phyloP scores from a whole-genome alignment of 805 yeast genomes.

The Metschnikowia similis region DNA sequence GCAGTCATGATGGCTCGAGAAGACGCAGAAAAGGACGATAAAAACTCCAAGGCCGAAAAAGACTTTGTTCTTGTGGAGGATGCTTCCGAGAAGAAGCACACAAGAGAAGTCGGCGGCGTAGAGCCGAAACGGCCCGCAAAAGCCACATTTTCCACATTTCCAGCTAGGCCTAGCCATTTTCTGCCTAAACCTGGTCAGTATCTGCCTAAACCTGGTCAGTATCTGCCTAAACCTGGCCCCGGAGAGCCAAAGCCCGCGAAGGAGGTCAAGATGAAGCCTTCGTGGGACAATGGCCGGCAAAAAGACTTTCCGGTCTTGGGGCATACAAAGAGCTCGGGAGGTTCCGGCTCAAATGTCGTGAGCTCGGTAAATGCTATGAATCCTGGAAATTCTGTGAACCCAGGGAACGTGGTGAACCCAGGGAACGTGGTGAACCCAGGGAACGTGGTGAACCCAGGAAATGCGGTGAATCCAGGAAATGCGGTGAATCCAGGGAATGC shows the following conservation, averaged over 20 bases:
- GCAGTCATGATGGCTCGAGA: constrained; percentile 44
- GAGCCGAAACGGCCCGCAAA: not conserved
- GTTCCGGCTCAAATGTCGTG: not conserved
- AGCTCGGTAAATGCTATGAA: not conserved
- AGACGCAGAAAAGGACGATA: constrained; percentile 26
- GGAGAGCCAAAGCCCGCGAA: not conserved
- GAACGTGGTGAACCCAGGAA: too few relatives aligned
- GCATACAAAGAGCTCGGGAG: not conserved
- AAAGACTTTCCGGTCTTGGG: not conserved
- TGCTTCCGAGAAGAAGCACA: not conserved
- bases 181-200: not conserved
- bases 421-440: too few relatives aligned
- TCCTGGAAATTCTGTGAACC: too few relatives aligned
- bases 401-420: too few relatives aligned
- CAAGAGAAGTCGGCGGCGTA: not conserved
- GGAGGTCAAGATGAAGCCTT: not conserved
- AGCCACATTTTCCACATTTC: not conserved
- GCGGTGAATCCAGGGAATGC: too few relatives aligned
- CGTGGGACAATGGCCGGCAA: not conserved
- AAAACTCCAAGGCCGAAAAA: not conserved
- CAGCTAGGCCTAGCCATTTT: not conserved
- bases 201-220: not conserved
- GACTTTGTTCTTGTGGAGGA: not conserved
- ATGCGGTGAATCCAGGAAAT: too few relatives aligned
- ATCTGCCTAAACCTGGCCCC: not conserved